phyloP scores from a whole-genome alignment of 768 basidiomycete species.

The Suillus sp. region DNA sequence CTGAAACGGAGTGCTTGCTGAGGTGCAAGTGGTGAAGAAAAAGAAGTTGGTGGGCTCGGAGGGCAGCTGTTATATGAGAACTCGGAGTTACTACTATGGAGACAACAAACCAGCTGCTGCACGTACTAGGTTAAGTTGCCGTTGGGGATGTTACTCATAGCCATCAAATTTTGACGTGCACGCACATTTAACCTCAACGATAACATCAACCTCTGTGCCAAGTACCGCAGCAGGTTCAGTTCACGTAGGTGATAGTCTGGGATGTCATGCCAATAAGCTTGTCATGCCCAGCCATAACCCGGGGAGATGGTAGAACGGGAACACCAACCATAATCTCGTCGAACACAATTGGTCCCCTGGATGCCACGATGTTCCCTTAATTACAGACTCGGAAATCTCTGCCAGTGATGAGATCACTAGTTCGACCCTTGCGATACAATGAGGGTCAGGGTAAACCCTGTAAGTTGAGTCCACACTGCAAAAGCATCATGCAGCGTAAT shows the following conservation, averaged over 20 bases:
- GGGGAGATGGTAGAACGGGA: not conserved
- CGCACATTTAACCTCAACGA: not conserved
- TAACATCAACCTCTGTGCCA: not conserved
- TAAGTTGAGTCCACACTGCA: no score
- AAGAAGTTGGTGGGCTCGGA: not conserved
- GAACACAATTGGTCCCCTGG: not conserved
- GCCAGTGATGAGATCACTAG: no score
- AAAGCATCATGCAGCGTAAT: no score
- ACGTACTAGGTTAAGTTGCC: not conserved
- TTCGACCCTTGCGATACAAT: no score
- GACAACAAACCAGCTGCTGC: not conserved
- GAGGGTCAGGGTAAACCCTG: no score
- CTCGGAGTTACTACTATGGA: not conserved
- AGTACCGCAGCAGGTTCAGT: not conserved
- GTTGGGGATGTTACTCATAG: not conserved
- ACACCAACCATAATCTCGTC: not conserved
- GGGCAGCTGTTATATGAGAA: not conserved
- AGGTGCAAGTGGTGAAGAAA: not conserved
- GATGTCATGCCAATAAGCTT: not conserved
- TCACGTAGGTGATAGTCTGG: not conserved
- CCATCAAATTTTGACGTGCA: not conserved
- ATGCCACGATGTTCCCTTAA: not conserved
- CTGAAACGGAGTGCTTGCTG: not conserved
- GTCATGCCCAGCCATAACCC: not conserved
- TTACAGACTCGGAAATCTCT: no score